These are phyloP conservation scores for Mortierella sp. DNA, from an alignment of 371 early-diverging fungal genomes.

Conservation along the genomic window DNA sequence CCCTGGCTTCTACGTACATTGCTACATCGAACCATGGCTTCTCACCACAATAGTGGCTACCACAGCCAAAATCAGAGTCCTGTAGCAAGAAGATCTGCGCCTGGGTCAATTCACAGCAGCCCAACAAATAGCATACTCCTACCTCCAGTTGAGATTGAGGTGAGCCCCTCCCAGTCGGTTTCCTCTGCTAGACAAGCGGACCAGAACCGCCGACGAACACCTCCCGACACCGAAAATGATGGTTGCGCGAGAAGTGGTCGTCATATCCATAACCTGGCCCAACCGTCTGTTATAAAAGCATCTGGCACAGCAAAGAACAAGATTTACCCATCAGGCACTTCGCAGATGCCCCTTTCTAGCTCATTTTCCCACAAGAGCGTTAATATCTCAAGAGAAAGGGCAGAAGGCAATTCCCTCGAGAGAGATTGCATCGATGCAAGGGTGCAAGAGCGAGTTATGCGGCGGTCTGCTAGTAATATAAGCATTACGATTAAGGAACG, in stretches of 20 bases:
- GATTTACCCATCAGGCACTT: not conserved
- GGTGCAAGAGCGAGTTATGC: not conserved
- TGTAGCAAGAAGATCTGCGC: not conserved
- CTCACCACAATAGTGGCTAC: not conserved
- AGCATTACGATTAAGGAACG: constrained; percentile 20
- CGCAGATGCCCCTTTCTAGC: not conserved
- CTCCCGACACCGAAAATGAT: not conserved
- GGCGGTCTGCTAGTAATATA: constrained; percentile 16
- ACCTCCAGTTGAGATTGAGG: constrained; percentile 41
- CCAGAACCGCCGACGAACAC: not conserved
- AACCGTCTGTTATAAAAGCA: not conserved
- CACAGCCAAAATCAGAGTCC: constrained; percentile 14
- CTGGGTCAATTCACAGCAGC: constrained; percentile 10
- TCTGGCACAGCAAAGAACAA: not conserved
- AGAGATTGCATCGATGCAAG: not conserved
- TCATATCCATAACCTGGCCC: not conserved
- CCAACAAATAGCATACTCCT: constrained; percentile 33
- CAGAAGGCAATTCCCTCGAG: not conserved
- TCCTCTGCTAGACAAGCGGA: constrained; percentile 18
- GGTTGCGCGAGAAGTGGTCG: not conserved
- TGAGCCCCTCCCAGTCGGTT: constrained; percentile 23
- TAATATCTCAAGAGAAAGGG: not conserved
- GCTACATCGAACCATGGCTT: constrained; percentile 8
- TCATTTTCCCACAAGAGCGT: not conserved
- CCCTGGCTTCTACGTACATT: not conserved